A percentile compares a stretch with the other conserved stretches of the same genome.
Conservation (phyloP, 129 eudicot genomes). For the Tagetes patula region DNA sequence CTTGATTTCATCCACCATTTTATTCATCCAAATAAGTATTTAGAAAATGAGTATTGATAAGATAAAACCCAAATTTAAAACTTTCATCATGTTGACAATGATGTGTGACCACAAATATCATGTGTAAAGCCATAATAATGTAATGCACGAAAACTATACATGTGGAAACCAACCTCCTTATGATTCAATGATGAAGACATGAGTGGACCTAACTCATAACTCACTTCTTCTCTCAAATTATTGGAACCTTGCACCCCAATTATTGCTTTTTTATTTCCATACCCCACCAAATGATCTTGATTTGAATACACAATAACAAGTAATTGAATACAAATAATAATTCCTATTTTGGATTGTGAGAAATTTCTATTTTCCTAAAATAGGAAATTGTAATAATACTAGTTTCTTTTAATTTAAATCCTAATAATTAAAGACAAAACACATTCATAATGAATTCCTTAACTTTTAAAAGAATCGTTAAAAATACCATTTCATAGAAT, state of each 20-base stretch:
- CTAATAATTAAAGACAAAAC: neutral
- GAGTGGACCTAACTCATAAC: conserved; percentile 42
- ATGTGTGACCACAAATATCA: conserved; percentile 31
- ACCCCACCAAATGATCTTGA: conserved; percentile 33
- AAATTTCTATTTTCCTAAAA: neutral
- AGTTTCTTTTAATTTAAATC: neutral
- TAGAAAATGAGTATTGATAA: neutral
- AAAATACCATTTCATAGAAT: too few species aligned
- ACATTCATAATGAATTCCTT: neutral
- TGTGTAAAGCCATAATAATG: conserved; percentile 32
- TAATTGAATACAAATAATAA: neutral
- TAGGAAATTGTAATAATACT: neutral
- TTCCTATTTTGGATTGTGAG: neutral
- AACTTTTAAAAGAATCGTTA: too few species aligned
- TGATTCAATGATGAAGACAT: conserved; percentile 47
- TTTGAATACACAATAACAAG: conserved; percentile 12
- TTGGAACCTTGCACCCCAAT: conserved; percentile 37
- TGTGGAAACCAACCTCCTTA: conserved; percentile 42
- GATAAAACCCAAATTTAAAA: neutral
- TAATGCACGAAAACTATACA: conserved; percentile 31
- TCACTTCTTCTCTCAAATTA: conserved; percentile 34
- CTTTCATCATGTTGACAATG: conserved; percentile 13
- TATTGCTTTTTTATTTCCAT: conserved; percentile 23
- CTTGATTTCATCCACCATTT: neutral
- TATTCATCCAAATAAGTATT: too few species aligned